Evolutionary conservation across 805 yeast species (phyloP).

Genomic region (Monosporozyma unispora): DNA sequence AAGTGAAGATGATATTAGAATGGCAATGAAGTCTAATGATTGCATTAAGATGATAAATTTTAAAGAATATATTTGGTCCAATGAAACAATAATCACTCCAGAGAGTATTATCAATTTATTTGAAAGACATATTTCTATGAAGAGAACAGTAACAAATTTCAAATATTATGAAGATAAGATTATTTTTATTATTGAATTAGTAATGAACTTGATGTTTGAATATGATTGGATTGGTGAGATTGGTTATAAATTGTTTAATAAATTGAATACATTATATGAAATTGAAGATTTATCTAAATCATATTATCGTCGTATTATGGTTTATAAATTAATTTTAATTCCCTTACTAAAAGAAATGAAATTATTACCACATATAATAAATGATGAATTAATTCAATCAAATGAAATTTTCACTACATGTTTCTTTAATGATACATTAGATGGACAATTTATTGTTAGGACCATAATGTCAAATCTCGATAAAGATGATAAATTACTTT

Average conservation of each 20-base stretch:
- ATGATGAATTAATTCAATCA: conserved; percentile 22
- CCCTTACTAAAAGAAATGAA: conserved; percentile 13
- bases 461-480: not conserved
- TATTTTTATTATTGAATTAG: conserved; percentile 41
- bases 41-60: conserved; percentile 69
- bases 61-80: conserved; percentile 43
- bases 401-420: conserved; percentile 28
- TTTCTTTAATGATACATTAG: conserved; percentile 33
- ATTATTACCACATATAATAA: conserved; percentile 13
- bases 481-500: not conserved
- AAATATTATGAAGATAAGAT: conserved; percentile 39
- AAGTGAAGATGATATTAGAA: conserved; percentile 81
- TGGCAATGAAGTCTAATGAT: conserved; percentile 72
- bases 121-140: conserved; percentile 29
- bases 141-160: conserved; percentile 23
- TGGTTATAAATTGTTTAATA: conserved; percentile 15
- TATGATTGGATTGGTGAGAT: conserved; percentile 28
- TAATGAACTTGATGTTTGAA: conserved; percentile 23
- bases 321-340: conserved; percentile 33
- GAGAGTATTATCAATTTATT: conserved; percentile 27
- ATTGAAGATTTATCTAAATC: conserved; percentile 15
- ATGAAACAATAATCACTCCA: conserved; percentile 29
- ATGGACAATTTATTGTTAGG: not conserved
- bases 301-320: conserved; percentile 25
- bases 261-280: conserved; percentile 10